phyloP scores from a whole-genome alignment of 1,284 basidiomycete genomes.

The Coriolopsis trogii region DNA sequence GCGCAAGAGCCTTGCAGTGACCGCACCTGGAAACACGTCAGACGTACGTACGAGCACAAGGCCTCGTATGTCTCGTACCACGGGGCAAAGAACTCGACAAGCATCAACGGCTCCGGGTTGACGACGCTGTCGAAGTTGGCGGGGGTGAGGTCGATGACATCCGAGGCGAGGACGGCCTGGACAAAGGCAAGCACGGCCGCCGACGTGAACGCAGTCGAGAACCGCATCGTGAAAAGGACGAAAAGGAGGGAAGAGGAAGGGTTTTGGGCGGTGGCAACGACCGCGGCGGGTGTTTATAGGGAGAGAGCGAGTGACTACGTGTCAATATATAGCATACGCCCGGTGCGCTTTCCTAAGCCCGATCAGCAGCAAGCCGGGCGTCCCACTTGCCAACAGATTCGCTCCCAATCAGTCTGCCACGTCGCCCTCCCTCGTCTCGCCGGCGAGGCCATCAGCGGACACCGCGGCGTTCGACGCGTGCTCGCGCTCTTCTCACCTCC shows the following conservation, averaged over 20 bases:
- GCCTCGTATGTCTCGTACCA: conserved; percentile 51
- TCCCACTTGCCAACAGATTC: conserved; percentile 9
- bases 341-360: conserved; percentile 18
- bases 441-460: no score
- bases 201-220: conserved; percentile 53
- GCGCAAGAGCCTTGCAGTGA: conserved; percentile 91
- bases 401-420: conserved; percentile 1
- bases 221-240: conserved; percentile 59
- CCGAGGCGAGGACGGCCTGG: conserved; percentile 63
- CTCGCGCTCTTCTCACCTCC: conserved; percentile 1
- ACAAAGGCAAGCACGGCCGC: conserved; percentile 58
- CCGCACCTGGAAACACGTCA: conserved; percentile 63
- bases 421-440: not conserved
- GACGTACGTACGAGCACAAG: not conserved
- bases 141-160: conserved; percentile 80
- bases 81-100: conserved; percentile 97
- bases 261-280: conserved; percentile 13
- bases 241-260: conserved; percentile 21
- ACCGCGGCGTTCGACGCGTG: no score
- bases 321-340: conserved; percentile 16
- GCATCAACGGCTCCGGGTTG: conserved; percentile 73
- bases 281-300: conserved; percentile 24
- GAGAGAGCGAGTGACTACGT: conserved; percentile 24
- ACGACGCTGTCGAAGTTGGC: conserved; percentile 75
- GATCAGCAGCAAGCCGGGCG: conserved; percentile 17